Evolutionary conservation across 331 rosid species (phyloP).

Genomic region (Pyrus hybrid): DNA sequence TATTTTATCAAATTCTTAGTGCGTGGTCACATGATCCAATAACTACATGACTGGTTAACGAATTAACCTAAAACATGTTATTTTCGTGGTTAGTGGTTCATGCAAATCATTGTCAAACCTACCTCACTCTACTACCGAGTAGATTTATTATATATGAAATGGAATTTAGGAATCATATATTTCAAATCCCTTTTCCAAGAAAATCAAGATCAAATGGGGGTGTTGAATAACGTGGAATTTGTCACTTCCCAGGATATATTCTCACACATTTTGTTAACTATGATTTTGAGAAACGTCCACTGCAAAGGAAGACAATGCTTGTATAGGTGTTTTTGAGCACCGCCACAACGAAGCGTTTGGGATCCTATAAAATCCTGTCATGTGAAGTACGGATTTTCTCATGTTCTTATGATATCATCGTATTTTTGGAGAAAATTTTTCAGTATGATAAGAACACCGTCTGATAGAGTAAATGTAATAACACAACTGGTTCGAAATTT

Average conservation of each 20-base stretch:
- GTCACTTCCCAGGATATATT: background rate
- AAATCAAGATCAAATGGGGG: background rate
- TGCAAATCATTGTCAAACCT: too few species aligned
- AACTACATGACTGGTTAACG: too few species aligned
- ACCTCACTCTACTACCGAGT: background rate
- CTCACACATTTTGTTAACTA: background rate
- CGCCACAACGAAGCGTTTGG: conserved; percentile 22
- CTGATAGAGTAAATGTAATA: too few species aligned
- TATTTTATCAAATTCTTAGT: too few species aligned
- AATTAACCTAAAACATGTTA: too few species aligned
- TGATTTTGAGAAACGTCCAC: background rate
- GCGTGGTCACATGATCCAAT: too few species aligned
- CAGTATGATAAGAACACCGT: too few species aligned
- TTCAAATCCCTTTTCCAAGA: background rate
- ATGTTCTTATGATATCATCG: conserved; percentile 19
- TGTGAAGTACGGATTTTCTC: conserved; percentile 41
- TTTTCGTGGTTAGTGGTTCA: too few species aligned
- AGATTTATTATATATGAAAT: background rate
- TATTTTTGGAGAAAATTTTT: background rate
- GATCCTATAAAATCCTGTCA: conserved; percentile 25
- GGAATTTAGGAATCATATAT: background rate
- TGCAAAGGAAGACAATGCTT: background rate
- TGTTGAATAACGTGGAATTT: background rate
- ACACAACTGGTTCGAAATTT: too few species aligned
- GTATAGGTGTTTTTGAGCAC: conserved; percentile 13